phyloP scores from a whole-genome alignment of 805 yeast species.

The Scheffersomyces spartinae region DNA sequence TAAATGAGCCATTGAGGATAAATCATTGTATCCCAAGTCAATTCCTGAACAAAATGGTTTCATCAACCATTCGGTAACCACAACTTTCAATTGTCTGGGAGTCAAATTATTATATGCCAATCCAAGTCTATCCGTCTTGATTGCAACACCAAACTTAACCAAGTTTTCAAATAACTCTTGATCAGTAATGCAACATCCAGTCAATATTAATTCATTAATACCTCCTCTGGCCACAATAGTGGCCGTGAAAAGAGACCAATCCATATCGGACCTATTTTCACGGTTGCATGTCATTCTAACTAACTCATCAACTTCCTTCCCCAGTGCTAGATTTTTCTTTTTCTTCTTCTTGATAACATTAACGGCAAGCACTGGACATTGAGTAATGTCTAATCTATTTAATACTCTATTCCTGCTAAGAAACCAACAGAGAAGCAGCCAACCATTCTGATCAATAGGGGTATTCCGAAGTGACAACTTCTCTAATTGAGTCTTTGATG shows the following conservation, averaged over 20 bases:
- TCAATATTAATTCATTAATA: conserved; percentile 65
- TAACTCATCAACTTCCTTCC: conserved; percentile 15
- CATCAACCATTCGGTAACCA: conserved; percentile 47
- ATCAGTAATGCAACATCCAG: conserved; percentile 61
- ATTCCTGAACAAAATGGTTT: conserved; percentile 47
- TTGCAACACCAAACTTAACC: conserved; percentile 42
- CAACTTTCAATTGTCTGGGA: conserved; percentile 41
- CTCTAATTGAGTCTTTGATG: conserved; percentile 53
- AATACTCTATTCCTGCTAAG: conserved; percentile 49
- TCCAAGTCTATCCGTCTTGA: conserved; percentile 54
- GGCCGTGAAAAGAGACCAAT: conserved; percentile 70
- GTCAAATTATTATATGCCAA: conserved; percentile 64
- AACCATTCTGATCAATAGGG: conserved; percentile 57
- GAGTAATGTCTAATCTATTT: conserved; percentile 59
- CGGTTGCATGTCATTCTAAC: conserved; percentile 35
- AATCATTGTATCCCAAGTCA: conserved; percentile 77
- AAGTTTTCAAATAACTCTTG: conserved; percentile 42
- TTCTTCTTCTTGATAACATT: conserved; percentile 27
- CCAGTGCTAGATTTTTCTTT: conserved; percentile 6
- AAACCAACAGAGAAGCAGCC: conserved; percentile 74
- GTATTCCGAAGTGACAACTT: conserved; percentile 73
- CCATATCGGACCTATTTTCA: conserved; percentile 60
- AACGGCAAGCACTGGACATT: conserved; percentile 40
- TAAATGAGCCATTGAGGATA: conserved; percentile 25
- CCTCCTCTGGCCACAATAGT: conserved; percentile 62